phyloP scores from a whole-genome alignment of 2,329 filamentous ascomycete genomes.

The Harringtonia lauricola region DNA sequence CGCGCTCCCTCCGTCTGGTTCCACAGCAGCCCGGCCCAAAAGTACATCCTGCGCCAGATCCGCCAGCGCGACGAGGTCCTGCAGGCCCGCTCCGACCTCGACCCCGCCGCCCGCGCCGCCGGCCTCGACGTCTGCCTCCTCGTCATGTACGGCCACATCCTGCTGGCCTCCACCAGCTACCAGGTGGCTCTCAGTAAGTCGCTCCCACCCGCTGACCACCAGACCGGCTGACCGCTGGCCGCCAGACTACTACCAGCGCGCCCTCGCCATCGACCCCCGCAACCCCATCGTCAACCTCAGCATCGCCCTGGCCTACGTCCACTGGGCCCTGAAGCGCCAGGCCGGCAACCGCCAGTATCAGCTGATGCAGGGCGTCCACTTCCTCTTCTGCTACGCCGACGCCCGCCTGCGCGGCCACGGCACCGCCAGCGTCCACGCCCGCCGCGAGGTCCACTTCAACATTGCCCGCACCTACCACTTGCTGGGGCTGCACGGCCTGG shows the following conservation, averaged over 20 bases:
- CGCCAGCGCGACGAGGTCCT: slow-evolving; percentile 72
- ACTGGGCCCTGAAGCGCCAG: slow-evolving; percentile 81
- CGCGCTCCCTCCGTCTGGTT: slow-evolving; percentile 63
- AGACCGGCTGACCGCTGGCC: background rate
- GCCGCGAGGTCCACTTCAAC: slow-evolving; percentile 75
- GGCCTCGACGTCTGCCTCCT: slow-evolving; percentile 68
- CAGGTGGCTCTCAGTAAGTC: slow-evolving; percentile 62
- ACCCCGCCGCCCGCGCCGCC: slow-evolving; percentile 7
- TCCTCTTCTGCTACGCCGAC: slow-evolving; percentile 64
- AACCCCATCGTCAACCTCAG: slow-evolving; percentile 74
- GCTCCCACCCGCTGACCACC: background rate
- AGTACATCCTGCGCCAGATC: slow-evolving; percentile 84
- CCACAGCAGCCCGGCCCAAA: slow-evolving; percentile 71
- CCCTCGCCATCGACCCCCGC: slow-evolving; percentile 59
- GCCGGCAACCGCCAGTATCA: slow-evolving; percentile 83
- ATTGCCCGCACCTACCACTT: slow-evolving; percentile 66
- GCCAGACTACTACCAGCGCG: slow-evolving; percentile 70
- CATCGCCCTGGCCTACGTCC: slow-evolving; percentile 75
- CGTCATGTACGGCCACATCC: slow-evolving; percentile 81
- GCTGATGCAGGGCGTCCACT: slow-evolving; percentile 73
- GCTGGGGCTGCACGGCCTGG: slow-evolving; percentile 61
- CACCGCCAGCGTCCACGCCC: slow-evolving; percentile 14
- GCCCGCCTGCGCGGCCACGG: slow-evolving; percentile 30
- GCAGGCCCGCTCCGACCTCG: slow-evolving; percentile 31
- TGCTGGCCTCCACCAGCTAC: slow-evolving; percentile 76